These are phyloP conservation scores for Aspergillus sclerotiicarbonarius DNA, from an alignment of 495 filamentous ascomycete genomes.

Conservation along the genomic window DNA sequence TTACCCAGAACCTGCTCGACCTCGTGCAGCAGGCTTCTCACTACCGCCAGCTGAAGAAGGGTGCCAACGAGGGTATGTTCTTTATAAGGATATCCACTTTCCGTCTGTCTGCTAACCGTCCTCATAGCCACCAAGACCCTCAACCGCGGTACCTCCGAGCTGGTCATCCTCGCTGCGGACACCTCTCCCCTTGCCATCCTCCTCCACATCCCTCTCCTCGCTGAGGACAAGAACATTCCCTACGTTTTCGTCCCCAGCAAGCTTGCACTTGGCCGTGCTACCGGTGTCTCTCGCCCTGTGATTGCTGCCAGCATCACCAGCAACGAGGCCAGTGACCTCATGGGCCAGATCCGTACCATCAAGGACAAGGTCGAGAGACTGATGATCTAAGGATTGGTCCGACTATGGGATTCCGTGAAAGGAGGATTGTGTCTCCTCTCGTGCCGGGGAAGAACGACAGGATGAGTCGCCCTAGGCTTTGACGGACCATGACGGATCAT, in stretches of 20 bases:
- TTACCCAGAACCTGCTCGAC: slow-evolving; percentile 81
- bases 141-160: slow-evolving; percentile 83
- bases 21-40: slow-evolving; percentile 83
- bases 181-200: slow-evolving; percentile 84
- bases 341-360: slow-evolving; percentile 75
- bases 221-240: slow-evolving; percentile 81
- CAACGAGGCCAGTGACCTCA: slow-evolving; percentile 89
- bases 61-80: slow-evolving; percentile 49
- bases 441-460: neutral
- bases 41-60: slow-evolving; percentile 87
- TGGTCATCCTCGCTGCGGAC: slow-evolving; percentile 87
- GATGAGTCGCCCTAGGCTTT: neutral
- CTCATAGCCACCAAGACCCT: slow-evolving; percentile 73
- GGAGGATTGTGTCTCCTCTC: neutral
- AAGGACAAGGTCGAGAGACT: slow-evolving; percentile 97
- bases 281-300: slow-evolving; percentile 79
- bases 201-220: slow-evolving; percentile 85
- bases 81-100: slow-evolving; percentile 2
- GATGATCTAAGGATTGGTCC: slow-evolving; percentile 68
- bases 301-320: slow-evolving; percentile 86
- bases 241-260: slow-evolving; percentile 61
- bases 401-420: neutral
- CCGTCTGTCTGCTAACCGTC: neutral
- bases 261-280: slow-evolving; percentile 71
- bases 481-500: neutral